Evolutionary conservation across 495 filamentous ascomycete genomes (phyloP).

Genomic region (Neurospora discreta): DNA sequence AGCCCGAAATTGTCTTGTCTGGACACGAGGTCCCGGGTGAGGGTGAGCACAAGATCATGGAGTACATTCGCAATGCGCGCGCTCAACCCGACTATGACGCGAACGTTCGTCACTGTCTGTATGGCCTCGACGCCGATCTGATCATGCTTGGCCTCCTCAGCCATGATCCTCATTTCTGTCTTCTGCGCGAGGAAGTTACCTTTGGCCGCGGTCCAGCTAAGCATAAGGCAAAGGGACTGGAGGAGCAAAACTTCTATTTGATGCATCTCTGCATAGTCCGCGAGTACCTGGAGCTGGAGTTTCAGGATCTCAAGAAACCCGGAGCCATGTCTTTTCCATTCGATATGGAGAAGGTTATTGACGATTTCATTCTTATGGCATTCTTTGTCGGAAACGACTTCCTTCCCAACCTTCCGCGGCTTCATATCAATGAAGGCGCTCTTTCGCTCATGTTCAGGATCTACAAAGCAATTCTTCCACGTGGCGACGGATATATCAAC

Average conservation of each 20-base stretch:
- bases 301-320: conserved; percentile 80
- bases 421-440: conserved; percentile 98
- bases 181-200: conserved; percentile 94
- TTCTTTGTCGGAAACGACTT: conserved; percentile 99
- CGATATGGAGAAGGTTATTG: conserved; percentile 93
- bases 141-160: conserved; percentile 97
- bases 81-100: conserved; percentile 86
- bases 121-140: conserved; percentile 93
- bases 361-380: conserved; percentile 98
- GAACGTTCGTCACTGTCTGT: conserved; percentile 95
- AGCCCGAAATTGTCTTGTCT: conserved; percentile 87
- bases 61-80: conserved; percentile 95
- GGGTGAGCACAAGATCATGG: conserved; percentile 99
- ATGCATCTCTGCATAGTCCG: conserved; percentile 95
- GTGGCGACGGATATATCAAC: conserved; percentile 92
- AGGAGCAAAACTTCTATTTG: conserved; percentile 98
- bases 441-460: conserved; percentile 93
- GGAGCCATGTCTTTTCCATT: conserved; percentile 67
- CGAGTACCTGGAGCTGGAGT: conserved; percentile 94
- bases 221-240: conserved; percentile 85
- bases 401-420: conserved; percentile 85
- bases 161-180: conserved; percentile 96
- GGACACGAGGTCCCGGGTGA: conserved; percentile 99
- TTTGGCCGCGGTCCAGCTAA: conserved; percentile 72
- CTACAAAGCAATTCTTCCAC: conserved; percentile 83